Base-by-base conservation (phyloP, 2,329 filamentous ascomycete species). In the Penicillium sp. region DNA sequence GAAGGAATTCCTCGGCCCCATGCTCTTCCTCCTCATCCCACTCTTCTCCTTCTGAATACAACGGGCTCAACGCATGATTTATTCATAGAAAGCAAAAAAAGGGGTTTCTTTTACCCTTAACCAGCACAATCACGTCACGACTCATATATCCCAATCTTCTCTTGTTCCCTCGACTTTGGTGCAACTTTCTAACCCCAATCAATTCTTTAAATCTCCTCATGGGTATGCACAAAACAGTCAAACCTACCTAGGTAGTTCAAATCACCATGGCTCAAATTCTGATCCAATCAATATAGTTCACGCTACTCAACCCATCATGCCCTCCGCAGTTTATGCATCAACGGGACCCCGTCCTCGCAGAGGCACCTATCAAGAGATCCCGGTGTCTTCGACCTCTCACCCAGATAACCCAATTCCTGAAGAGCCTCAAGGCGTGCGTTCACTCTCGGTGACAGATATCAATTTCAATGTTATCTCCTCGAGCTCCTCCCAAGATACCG, bases 321-420 rank as follows among this genome's bases (percentile, higher is more conserved):
- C 66, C 39, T 61, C 68, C 44, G 61, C 64, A 48, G 60, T 56
- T 34, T 57, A 64, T 43, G 61, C 62, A 41, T 67, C 65, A 16
- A 59, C 61, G 51, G 56, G 59, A 35, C 42, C 60, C 34, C 62
- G 57, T 40, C 55, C 61, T 45, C 59, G 59, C 36, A 61, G 67
- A 59, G 57, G 59, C 36, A 67, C 66, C 13, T 63, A 66, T 41
- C 62, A 62, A 50, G 63, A 59, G 18, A 67, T 74, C 40, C 73
- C 72, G 11, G 58, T 70, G 51, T 73, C 75, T 5, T 64, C 70
- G 13, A 77, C 74, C 47, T 78, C 75, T 34, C 77, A 79, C 56
- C 76, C 78, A 13, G 67, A 74, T 46, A 75, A 79, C 59, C 76
- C 76, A 11, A 71, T 79, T 48, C 78, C 77, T 4, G 74, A 78